phyloP scores from a whole-genome alignment of 768 basidiomycete species.

The Psilocybe azurescens region DNA sequence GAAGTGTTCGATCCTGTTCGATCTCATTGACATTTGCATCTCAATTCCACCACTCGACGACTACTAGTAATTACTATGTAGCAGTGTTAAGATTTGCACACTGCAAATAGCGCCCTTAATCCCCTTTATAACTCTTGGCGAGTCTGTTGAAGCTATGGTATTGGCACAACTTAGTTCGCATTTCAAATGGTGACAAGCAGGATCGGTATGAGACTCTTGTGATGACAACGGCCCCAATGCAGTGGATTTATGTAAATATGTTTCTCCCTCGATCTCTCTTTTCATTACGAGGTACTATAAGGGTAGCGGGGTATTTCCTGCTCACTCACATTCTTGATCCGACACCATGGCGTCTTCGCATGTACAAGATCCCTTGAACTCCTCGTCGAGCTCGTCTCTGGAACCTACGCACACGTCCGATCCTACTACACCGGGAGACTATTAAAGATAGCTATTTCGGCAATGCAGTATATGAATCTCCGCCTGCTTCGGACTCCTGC shows the following conservation, averaged over 20 bases:
- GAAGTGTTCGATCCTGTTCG: too few species aligned
- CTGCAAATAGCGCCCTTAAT: too few species aligned
- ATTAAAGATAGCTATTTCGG: constrained; percentile 18
- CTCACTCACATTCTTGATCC: not conserved
- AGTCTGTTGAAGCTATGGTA: too few species aligned
- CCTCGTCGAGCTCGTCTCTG: not conserved
- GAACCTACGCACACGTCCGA: not conserved
- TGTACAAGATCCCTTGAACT: not conserved
- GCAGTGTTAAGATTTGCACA: too few species aligned
- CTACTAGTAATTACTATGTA: too few species aligned
- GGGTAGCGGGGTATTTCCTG: not conserved
- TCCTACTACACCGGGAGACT: not conserved
- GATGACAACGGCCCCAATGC: constrained; percentile 2
- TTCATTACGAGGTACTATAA: constrained; percentile 5
- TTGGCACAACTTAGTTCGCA: not conserved
- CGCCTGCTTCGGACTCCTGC: constrained; percentile 20
- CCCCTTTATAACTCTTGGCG: too few species aligned
- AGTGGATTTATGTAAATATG: constrained; percentile 10
- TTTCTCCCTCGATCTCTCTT: constrained; percentile 23
- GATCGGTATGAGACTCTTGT: constrained; percentile 17
- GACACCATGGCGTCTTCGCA: not conserved
- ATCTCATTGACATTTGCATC: too few species aligned
- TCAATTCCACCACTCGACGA: too few species aligned
- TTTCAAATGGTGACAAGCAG: not conserved
- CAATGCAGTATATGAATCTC: constrained; percentile 27